These are phyloP conservation scores for Lavandula angustifolia DNA, from an alignment of 257 asterid genomes.

Conservation along the genomic window DNA sequence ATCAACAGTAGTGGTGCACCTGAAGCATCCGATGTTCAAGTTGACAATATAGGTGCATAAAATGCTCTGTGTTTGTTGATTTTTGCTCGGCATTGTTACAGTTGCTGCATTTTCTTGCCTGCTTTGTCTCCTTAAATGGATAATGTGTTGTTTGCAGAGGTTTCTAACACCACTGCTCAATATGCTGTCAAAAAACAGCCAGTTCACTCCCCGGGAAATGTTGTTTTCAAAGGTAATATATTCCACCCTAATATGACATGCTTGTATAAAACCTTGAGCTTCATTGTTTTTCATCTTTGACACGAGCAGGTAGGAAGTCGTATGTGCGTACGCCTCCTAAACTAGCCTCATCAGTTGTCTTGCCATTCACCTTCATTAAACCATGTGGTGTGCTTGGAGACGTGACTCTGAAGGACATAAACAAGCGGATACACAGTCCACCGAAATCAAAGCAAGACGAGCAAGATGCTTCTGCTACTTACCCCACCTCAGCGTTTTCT, in stretches of 20 bases:
- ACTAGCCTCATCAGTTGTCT: slow-evolving; percentile 61
- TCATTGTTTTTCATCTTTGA: slow-evolving; percentile 16
- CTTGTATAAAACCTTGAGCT: neutral
- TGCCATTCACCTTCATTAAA: slow-evolving; percentile 79
- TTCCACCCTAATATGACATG: neutral
- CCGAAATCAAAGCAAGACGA: slow-evolving; percentile 50
- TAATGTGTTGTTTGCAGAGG: slow-evolving; percentile 47
- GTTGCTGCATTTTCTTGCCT: neutral
- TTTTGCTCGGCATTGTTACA: neutral
- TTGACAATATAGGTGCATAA: slow-evolving; percentile 51
- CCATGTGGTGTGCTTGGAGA: slow-evolving; percentile 85
- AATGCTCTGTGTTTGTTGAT: neutral
- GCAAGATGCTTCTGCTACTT: slow-evolving; percentile 48
- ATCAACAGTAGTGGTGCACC: slow-evolving; percentile 47
- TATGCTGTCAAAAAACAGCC: slow-evolving; percentile 47
- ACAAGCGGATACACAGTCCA: slow-evolving; percentile 71
- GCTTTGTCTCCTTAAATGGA: neutral
- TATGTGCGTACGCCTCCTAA: slow-evolving; percentile 65
- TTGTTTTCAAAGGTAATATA: slow-evolving; percentile 68
- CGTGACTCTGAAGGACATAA: slow-evolving; percentile 84
- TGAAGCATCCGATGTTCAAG: slow-evolving; percentile 60
- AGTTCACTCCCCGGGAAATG: slow-evolving; percentile 52
- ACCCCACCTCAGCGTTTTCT: slow-evolving; percentile 80
- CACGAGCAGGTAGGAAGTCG: slow-evolving; percentile 69
- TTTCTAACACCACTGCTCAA: slow-evolving; percentile 45